Evolutionary conservation across 257 asterid species (phyloP), one percentile per base, ranked within the genome.

Genomic region (Plantago ovata): DNA sequence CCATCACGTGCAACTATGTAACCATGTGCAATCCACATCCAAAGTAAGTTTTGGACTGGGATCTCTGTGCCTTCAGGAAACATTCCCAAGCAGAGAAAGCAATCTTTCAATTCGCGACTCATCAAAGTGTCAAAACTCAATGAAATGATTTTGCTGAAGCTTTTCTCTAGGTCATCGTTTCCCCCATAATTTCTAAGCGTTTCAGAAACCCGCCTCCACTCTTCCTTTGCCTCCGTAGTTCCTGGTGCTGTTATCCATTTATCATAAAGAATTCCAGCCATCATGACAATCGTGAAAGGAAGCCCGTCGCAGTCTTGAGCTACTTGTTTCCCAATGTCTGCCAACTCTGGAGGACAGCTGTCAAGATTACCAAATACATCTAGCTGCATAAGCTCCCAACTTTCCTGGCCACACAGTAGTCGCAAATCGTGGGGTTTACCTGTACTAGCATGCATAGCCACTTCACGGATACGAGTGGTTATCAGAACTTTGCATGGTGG

Each of bases 71-170:
- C 36, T 10, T 19, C 56, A 7, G 56, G 56, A 10, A 50, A 19
- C 56, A 50, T 22, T 13, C 56, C 56, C 32, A 50, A 19, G 28
- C 20, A 20, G n/a, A 50, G 56, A 19, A 50, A 19, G 19, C 59
- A 53, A 6, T 1, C 39, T 53, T 15, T 53, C 59, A 53, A 53
- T 14, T 32, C 21, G 24, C 13, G 3, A 22, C 19, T 32, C 32
- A 24, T 24, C 41, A 53, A 53, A 13, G 13, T 13, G 18, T 28
- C 19, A 32, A 6, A 53, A 28, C 59, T 53, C 8, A 53, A 9
- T 24, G 20, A 22, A 20, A 53, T 23, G 11, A n/a, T 53, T 9
- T 32, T 4, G 9, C 13, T 32, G 6, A 28, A 10, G 14, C 56
- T 6, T 7, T 20, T 23, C 36, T 19, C 36, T 1, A 9, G 11